Percentiles rank a stretch among this genome's conserved stretches.
phyloP scores from a whole-genome alignment of 768 basidiomycete species.

The Gelatoporia subvermispora region DNA sequence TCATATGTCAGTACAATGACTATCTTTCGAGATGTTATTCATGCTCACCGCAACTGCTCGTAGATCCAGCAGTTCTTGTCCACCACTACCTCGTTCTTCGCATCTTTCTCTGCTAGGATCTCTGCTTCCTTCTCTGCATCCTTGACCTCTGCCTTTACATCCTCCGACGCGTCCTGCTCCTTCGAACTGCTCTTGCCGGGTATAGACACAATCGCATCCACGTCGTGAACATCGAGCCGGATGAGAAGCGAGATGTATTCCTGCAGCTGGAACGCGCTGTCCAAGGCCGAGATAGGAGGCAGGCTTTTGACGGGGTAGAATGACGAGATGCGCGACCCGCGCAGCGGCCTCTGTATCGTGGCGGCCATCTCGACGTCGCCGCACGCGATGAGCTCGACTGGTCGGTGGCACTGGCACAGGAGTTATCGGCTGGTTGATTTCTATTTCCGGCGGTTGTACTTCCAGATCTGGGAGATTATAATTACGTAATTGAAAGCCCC shows the following conservation, averaged over 20 bases:
- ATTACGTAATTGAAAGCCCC: no score
- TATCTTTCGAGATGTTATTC: background rate
- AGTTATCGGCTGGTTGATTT: no score
- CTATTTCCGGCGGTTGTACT: no score
- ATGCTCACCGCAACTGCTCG: slow-evolving; percentile 48
- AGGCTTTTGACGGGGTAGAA: slow-evolving; percentile 75
- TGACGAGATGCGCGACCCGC: slow-evolving; percentile 72
- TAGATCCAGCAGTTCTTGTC: slow-evolving; percentile 87
- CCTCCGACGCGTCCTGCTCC: slow-evolving; percentile 19
- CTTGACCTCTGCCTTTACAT: slow-evolving; percentile 15
- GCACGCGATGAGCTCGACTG: background rate
- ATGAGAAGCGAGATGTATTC: slow-evolving; percentile 91
- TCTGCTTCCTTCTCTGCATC: slow-evolving; percentile 28
- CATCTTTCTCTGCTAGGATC: slow-evolving; percentile 26
- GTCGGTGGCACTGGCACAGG: no score
- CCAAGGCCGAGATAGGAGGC: slow-evolving; percentile 66
- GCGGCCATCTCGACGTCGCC: slow-evolving; percentile 2
- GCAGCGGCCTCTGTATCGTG: slow-evolving; percentile 59
- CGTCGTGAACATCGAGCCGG: slow-evolving; percentile 82
- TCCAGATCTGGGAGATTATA: no score
- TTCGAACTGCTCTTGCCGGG: slow-evolving; percentile 43
- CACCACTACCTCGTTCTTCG: slow-evolving; percentile 50
- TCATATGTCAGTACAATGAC: background rate
- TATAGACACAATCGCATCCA: slow-evolving; percentile 72
- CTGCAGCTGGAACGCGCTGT: slow-evolving; percentile 92